Evolutionary conservation across 2,329 filamentous ascomycete species (phyloP), one percentile per base, ranked within the genome.

Genomic region (Dactylellina parvicollis): DNA sequence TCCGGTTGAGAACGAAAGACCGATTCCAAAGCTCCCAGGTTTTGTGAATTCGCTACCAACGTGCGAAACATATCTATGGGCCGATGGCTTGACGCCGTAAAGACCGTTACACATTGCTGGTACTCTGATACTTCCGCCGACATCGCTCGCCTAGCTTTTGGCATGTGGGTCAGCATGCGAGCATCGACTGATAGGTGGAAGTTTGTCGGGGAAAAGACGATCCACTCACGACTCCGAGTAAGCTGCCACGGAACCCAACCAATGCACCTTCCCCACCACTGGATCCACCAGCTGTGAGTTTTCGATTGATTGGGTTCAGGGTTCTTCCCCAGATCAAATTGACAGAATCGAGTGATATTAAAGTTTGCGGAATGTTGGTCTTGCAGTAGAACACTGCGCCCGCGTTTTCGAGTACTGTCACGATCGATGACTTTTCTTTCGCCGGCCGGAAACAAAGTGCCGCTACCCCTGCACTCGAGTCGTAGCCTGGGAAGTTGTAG

Each of bases 361-460:
- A 79, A 0, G 85, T 85, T 73, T 87, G 85, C 0, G 89, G 88
- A 1, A 91, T 82, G 76, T 90, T 90, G 0, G 89, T 91, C 80
- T 91, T 91, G 75, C 86, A 84, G 75, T 90, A 89, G n/a, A 89
- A 80, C 0, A 91, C 83, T 0, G 89, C 89, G 0, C 89, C 89
- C 0, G 87, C 82, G 16, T 83, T 82, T 24, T 86, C 80, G 2
- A 91, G 79, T 0, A 89, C 81, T 7, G 85, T 82, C 0, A 90
- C 85, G 4, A 90, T 80, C 0, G 84, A 83, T 0, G 86, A 83
- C 78, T 89, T 85, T 73, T 83, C 79, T 30, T 80, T 79, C 12
- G 85, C 87, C 0, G 89, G 87, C 47, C 88, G 82, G 38, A 84
- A 84, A 2, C 88, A 86, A 65, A 89, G 84, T 0, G 85, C 84